phyloP scores from a whole-genome alignment of 106 monocot species.

The Dendrobium chrysotoxum region DNA sequence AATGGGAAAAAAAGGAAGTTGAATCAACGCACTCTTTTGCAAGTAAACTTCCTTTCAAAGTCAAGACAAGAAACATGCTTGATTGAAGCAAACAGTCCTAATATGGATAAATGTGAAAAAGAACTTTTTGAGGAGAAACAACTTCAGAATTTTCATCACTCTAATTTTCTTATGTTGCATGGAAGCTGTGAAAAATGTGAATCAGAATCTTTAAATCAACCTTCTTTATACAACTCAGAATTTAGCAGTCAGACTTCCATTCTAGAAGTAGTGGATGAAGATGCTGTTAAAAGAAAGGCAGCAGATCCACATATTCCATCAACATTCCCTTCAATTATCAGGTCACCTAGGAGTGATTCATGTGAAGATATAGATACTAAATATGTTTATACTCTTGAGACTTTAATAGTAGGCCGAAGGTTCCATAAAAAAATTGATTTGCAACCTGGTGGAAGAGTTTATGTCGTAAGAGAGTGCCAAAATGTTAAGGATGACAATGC shows the following conservation, averaged over 20 bases:
- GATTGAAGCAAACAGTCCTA: conserved; percentile 3
- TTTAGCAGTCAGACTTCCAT: background rate
- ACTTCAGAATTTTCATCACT: background rate
- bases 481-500: conserved; percentile 78
- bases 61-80: conserved; percentile 8
- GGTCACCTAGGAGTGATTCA: conserved; percentile 6
- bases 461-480: conserved; percentile 50
- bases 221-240: conserved; percentile 9
- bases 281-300: conserved; percentile 1
- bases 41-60: conserved; percentile 40
- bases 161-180: background rate
- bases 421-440: conserved; percentile 50
- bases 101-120: background rate
- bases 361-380: conserved; percentile 14
- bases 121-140: conserved; percentile 10
- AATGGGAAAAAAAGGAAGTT: conserved; percentile 70
- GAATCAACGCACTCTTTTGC: conserved; percentile 66
- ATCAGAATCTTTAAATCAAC: background rate
- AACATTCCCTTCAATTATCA: background rate
- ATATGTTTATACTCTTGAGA: conserved; percentile 33
- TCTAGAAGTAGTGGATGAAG: background rate
- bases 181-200: conserved; percentile 10
- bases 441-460: conserved; percentile 37
- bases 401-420: conserved; percentile 72
- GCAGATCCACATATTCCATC: background rate